A percentile compares a stretch with the other conserved stretches of the same genome.
These are phyloP conservation scores for Hansenula sp. DNA, from an alignment of 1,139 yeast genomes.

Conservation along the genomic window DNA sequence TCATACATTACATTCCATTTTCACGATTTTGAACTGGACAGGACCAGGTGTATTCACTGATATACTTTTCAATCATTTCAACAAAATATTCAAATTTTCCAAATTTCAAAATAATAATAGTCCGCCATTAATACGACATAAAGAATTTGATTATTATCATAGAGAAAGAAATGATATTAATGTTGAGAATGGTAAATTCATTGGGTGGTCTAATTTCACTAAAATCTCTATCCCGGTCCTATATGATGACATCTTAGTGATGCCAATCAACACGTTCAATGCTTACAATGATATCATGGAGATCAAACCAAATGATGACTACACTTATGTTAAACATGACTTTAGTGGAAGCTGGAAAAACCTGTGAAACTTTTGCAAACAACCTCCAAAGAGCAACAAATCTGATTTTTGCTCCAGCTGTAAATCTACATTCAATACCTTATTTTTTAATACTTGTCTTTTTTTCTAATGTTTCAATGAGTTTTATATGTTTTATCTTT, in stretches of 20 bases:
- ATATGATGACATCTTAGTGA: conserved; percentile 60
- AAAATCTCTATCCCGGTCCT: conserved; percentile 53
- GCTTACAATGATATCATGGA: conserved; percentile 77
- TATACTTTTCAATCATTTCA: conserved; percentile 69
- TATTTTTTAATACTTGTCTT: background rate
- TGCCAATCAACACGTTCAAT: conserved; percentile 71
- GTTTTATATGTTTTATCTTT: background rate
- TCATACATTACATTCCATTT: conserved; percentile 34
- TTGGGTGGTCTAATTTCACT: conserved; percentile 56
- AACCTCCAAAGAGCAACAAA: too few relatives aligned
- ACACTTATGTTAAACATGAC: conserved; percentile 66
- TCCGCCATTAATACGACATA: conserved; percentile 11
- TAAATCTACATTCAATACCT: background rate
- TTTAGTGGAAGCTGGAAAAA: conserved; percentile 72
- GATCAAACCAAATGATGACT: conserved; percentile 41
- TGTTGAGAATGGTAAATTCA: conserved; percentile 17
- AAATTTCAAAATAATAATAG: conserved; percentile 19
- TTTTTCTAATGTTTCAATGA: background rate
- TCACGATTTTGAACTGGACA: conserved; percentile 84
- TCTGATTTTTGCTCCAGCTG: too few relatives aligned
- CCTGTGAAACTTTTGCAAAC: background rate
- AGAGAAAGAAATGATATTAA: conserved; percentile 12
- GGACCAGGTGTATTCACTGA: conserved; percentile 97
- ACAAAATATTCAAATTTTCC: conserved; percentile 37
- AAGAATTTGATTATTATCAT: conserved; percentile 12